phyloP scores from a whole-genome alignment of 2,329 filamentous ascomycete species.

The Pseudogymnoascus sp. region DNA sequence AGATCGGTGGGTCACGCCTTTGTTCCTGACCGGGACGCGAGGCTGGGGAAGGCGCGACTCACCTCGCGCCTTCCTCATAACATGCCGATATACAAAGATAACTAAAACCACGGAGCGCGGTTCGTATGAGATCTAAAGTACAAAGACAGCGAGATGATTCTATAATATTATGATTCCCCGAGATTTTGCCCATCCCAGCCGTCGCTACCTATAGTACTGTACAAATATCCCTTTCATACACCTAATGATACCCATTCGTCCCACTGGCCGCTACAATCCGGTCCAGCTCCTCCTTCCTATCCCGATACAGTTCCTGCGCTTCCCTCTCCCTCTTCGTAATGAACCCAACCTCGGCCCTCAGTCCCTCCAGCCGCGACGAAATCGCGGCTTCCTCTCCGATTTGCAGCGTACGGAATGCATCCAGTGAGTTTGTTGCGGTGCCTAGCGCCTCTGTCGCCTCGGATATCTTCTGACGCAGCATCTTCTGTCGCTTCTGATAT shows the following conservation, averaged over 20 bases:
- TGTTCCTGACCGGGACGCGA: background rate
- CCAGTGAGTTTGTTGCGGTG: constrained; percentile 62
- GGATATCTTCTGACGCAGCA: constrained; percentile 67
- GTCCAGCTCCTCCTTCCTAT: constrained; percentile 68
- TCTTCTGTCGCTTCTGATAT: constrained; percentile 79
- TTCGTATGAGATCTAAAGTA: background rate
- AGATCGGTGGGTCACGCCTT: background rate
- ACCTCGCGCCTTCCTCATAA: background rate
- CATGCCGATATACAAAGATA: background rate
- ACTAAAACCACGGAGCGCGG: background rate
- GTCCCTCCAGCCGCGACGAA: constrained; percentile 57
- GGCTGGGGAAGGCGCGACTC: background rate
- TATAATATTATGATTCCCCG: background rate
- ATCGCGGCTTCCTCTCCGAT: constrained; percentile 74
- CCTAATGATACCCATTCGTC: constrained; percentile 5
- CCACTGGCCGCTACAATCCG: background rate
- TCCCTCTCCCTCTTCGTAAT: constrained; percentile 77
- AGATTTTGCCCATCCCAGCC: background rate
- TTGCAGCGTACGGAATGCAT: constrained; percentile 66
- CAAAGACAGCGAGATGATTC: background rate
- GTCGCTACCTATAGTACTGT: background rate
- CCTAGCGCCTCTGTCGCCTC: constrained; percentile 68
- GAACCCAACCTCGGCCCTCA: constrained; percentile 77
- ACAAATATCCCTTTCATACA: background rate
- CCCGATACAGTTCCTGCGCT: constrained; percentile 78